Evolutionary conservation across 208 protist species (phyloP), one percentile per base, ranked within the genome.

Genomic region (Crithidia expoeki): DNA sequence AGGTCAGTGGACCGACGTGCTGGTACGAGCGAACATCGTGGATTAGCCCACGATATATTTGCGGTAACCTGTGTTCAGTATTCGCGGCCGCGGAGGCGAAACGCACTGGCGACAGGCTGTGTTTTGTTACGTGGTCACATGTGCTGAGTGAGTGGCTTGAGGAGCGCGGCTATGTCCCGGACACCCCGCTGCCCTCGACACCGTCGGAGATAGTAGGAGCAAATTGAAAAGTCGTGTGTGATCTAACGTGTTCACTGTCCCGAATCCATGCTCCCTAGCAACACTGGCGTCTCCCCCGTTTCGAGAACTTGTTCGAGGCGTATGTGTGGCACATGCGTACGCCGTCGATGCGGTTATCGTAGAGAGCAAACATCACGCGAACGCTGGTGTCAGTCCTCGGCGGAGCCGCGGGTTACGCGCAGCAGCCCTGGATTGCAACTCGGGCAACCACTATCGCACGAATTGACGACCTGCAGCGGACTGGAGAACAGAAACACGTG

Each of bases 401-500:
- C 4, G 56, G 67, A 6, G 32, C 21, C 56, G 1, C 19, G 6
- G 23, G 2, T 7, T 72, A 63, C 46, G 59, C 53, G 38, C 4
- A 25, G 4, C 33, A 56, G 19, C 0, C 2, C 14, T 72, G 67
- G 67, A 42, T 34, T 9, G 53, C 56, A 3, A 5, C 17, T 23
- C 11, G 44, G 16, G 38, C 64, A 5, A 58, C 67, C 3, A 58
- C 44, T 33, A 42, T n/a, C 14, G 56, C 67, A 17, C 64, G 67
- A 46, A 72, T 72, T 30, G 67, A 56, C 67, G 56, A 63, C 28
- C 67, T 64, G 46, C 67, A 58, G 36, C 58, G 67, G 67, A 64
- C 56, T 3, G 67, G 66, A 2, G 12, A n/a, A 21, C 4, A 21
- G 44, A 19, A 49, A 49, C 14, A 49, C 16, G 44, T 49, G 10